phyloP scores from a whole-genome alignment of 2,329 filamentous ascomycete species.

The Nemania bipapillata region DNA sequence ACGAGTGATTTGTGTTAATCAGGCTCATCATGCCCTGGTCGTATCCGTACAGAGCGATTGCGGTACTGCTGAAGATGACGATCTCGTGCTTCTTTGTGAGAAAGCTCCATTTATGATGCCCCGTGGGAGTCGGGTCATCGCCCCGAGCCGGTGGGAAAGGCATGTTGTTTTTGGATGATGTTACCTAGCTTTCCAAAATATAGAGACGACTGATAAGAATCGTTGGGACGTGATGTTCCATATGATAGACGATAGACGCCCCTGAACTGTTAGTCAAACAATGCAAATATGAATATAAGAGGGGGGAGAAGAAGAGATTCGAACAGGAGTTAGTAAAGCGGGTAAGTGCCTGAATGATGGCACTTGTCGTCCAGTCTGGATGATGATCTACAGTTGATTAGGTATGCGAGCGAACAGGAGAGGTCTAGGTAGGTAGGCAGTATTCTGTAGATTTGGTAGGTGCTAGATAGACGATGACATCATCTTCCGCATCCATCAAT shows the following conservation, averaged over 20 bases:
- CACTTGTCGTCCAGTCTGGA: too few relatives aligned
- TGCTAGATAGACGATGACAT: neutral
- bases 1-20: conserved; percentile 55
- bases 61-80: conserved; percentile 54
- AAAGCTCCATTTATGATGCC: conserved; percentile 37
- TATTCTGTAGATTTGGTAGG: too few relatives aligned
- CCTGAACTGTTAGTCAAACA: neutral
- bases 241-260: neutral
- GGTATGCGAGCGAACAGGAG: too few relatives aligned
- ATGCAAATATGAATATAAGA: neutral
- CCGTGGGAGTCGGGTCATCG: conserved; percentile 24
- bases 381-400: too few relatives aligned
- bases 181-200: neutral
- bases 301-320: neutral
- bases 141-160: conserved; percentile 48
- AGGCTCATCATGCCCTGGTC: conserved; percentile 54
- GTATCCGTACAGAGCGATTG: conserved; percentile 54
- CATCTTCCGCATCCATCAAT: neutral
- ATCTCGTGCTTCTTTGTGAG: conserved; percentile 53
- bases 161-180: too few relatives aligned
- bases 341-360: too few relatives aligned
- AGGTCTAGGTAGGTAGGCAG: too few relatives aligned
- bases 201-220: neutral
- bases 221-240: neutral
- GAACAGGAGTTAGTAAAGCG: neutral